A percentile compares a stretch with the other conserved stretches of the same genome.
Evolutionary conservation across 805 yeast species (phyloP).

Genomic region (Saccharomycopsis amapae): DNA sequence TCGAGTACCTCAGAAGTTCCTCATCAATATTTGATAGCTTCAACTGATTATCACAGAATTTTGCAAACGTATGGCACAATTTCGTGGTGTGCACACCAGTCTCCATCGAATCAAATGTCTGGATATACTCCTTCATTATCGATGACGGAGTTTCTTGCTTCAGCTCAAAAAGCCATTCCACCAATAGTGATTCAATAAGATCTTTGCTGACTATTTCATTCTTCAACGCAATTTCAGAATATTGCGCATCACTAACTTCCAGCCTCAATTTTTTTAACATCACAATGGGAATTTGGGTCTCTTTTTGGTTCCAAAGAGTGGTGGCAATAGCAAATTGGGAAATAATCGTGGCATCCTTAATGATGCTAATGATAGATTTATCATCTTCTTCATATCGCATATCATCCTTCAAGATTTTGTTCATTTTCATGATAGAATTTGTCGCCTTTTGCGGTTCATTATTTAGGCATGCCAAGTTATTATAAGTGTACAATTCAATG

Average conservation of each 20-base stretch:
- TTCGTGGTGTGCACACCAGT: constrained; percentile 24
- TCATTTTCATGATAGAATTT: constrained; percentile 41
- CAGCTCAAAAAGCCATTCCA: constrained; percentile 67
- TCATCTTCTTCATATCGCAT: constrained; percentile 19
- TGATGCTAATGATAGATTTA: constrained; percentile 15
- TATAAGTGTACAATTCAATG: constrained; percentile 38
- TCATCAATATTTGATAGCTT: constrained; percentile 38
- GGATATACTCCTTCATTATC: constrained; percentile 52
- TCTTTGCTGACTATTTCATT: constrained; percentile 21
- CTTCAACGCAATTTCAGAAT: constrained; percentile 16
- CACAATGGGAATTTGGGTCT: constrained; percentile 47
- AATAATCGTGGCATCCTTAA: constrained; percentile 17
- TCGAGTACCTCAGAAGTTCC: constrained; percentile 36
- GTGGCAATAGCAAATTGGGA: constrained; percentile 47
- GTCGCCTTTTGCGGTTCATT: constrained; percentile 42
- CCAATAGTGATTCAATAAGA: constrained; percentile 35
- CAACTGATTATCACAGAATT: constrained; percentile 64
- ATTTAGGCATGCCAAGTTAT: constrained; percentile 33
- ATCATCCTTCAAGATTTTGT: constrained; percentile 28
- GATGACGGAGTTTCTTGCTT: constrained; percentile 56
- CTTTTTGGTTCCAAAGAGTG: constrained; percentile 59
- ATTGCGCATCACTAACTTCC: constrained; percentile 12
- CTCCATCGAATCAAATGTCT: constrained; percentile 29
- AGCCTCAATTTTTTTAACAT: constrained; percentile 36
- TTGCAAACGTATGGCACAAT: constrained; percentile 55